These are phyloP conservation scores for Trichoderma atrobrunneum DNA, from an alignment of 2,329 filamentous ascomycete genomes.

Conservation along the genomic window DNA sequence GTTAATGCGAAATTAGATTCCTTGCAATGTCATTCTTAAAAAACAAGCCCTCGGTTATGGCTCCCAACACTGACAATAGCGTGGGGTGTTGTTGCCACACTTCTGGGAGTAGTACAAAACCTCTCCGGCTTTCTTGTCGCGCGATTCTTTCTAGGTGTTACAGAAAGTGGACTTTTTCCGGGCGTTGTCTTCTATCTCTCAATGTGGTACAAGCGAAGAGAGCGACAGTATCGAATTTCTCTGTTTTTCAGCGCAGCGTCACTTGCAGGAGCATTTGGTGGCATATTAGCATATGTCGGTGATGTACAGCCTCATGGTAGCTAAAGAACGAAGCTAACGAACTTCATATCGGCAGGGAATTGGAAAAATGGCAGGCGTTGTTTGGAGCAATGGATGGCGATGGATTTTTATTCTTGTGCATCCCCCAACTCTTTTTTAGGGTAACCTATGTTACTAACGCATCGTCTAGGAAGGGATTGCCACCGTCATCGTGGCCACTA, in stretches of 20 bases:
- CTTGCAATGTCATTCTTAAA: slow-evolving; percentile 62
- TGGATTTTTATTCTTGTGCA: slow-evolving; percentile 60
- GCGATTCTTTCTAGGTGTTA: slow-evolving; percentile 55
- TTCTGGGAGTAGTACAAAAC: slow-evolving; percentile 47
- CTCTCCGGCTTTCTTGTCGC: slow-evolving; percentile 51
- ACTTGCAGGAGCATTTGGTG: slow-evolving; percentile 55
- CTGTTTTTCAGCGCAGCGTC: slow-evolving; percentile 56
- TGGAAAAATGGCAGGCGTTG: slow-evolving; percentile 50
- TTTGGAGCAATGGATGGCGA: slow-evolving; percentile 52
- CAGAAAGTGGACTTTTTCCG: slow-evolving; percentile 52
- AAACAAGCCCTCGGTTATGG: slow-evolving; percentile 56
- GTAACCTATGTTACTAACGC: not conserved
- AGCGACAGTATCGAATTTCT: slow-evolving; percentile 54
- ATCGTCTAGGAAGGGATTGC: slow-evolving; percentile 49
- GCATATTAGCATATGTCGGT: slow-evolving; percentile 52
- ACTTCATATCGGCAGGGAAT: slow-evolving; percentile 42
- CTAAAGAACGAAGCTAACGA: not conserved
- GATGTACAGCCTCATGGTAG: not conserved
- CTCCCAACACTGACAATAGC: slow-evolving; percentile 55
- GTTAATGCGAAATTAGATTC: slow-evolving; percentile 40
- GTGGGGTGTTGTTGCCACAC: slow-evolving; percentile 55
- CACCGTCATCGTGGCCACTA: slow-evolving; percentile 50
- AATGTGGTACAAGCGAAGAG: slow-evolving; percentile 55
- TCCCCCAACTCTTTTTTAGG: slow-evolving; percentile 23
- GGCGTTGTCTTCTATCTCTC: slow-evolving; percentile 51